Percentiles rank a stretch among this genome's conserved stretches.
Conservation (phyloP, 148 eudicot species). For the Dianthus caryophyllus region DNA sequence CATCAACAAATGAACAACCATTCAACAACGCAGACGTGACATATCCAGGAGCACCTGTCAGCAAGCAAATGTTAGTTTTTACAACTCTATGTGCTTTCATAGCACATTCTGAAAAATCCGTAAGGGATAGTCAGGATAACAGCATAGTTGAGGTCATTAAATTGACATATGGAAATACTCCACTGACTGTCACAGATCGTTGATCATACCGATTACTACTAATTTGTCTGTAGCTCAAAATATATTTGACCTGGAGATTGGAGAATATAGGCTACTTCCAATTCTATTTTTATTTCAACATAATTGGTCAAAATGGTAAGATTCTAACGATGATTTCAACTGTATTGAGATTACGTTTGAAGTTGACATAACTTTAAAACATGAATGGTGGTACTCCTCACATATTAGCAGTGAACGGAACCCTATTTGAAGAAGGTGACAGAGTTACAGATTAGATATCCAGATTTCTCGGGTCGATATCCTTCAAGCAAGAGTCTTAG, state of each 20-base stretch:
- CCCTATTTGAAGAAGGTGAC: not conserved
- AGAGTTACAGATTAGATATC: not conserved
- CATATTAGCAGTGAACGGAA: not conserved
- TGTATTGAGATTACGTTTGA: not conserved
- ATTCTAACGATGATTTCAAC: not conserved
- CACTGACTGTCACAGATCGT: not conserved
- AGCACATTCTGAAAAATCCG: not conserved
- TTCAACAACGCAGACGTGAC: conserved; percentile 76
- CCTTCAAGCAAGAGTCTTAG: conserved; percentile 9
- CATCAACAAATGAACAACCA: conserved; percentile 95
- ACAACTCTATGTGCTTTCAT: not conserved
- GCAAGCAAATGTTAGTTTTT: conserved; percentile 11
- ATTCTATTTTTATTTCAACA: not conserved
- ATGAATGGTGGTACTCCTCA: no score
- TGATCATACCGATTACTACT: not conserved
- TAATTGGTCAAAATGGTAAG: conserved; percentile 1
- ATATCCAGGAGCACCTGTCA: conserved; percentile 97
- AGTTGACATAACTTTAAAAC: not conserved
- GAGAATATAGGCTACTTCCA: not conserved
- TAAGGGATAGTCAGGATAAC: not conserved
- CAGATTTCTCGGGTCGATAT: not conserved
- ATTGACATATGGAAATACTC: not conserved
- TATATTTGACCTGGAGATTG: not conserved
- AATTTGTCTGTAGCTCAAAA: not conserved
- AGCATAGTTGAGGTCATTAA: not conserved